Conservation (phyloP, 306 rosid species). For the Glycine tomentella region DNA sequence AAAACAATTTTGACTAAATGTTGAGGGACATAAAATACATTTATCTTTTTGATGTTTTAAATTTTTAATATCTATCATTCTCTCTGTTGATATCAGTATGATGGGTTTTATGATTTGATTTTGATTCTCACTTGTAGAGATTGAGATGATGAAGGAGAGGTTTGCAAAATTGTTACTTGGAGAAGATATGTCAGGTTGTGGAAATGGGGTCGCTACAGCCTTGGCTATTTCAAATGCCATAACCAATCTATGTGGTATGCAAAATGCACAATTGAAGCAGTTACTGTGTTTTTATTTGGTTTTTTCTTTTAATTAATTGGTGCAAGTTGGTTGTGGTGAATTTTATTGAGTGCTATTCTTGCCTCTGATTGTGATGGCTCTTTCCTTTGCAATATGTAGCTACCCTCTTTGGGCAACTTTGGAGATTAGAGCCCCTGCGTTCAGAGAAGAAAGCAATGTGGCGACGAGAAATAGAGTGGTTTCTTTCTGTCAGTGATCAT, state of each 20-base stretch:
- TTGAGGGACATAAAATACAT: neutral
- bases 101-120: constrained; percentile 35
- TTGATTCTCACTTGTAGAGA: constrained; percentile 57
- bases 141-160: constrained; percentile 94
- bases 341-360: constrained; percentile 5
- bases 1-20: neutral
- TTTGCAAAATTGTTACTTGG: constrained; percentile 93
- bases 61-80: neutral
- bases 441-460: constrained; percentile 79
- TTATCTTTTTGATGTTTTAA: too few species aligned
- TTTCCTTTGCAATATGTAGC: constrained; percentile 55
- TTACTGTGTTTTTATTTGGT: neutral
- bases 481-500: constrained; percentile 86
- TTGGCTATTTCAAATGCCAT: constrained; percentile 93
- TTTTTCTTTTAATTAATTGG: neutral
- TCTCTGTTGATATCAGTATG: neutral
- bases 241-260: constrained; percentile 86
- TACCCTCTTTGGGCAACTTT: constrained; percentile 84
- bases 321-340: neutral
- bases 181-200: constrained; percentile 98
- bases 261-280: constrained; percentile 19
- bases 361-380: constrained; percentile 17
- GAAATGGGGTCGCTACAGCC: constrained; percentile 91
- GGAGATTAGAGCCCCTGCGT: constrained; percentile 83
- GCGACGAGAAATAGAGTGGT: constrained; percentile 88